Evolutionary conservation across 176 grass and related monocot genomes (phyloP).

Genomic region (Tillandsia leiboldiana): DNA sequence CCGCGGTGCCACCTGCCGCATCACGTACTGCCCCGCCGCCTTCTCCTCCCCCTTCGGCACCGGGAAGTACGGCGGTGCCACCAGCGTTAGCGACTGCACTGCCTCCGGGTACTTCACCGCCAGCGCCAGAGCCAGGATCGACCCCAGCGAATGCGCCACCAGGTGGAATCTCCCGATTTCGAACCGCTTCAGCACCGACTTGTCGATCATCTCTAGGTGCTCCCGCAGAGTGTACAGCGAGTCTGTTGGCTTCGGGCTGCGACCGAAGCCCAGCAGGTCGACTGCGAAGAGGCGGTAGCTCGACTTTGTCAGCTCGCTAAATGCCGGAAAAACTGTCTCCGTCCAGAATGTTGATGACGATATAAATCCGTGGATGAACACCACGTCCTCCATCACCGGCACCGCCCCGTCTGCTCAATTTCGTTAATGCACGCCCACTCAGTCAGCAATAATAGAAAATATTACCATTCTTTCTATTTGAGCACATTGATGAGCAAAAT

Average conservation of each 20-base stretch:
- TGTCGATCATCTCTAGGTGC: slow-evolving; percentile 91
- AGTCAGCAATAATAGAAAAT: too few relatives aligned
- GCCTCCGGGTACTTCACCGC: slow-evolving; percentile 67
- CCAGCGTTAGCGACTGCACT: slow-evolving; percentile 66
- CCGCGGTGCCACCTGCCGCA: slow-evolving; percentile 72
- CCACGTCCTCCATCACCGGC: slow-evolving; percentile 34
- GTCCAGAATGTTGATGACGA: slow-evolving; percentile 92
- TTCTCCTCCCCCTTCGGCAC: slow-evolving; percentile 48
- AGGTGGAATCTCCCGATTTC: slow-evolving; percentile 53
- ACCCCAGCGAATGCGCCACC: slow-evolving; percentile 81
- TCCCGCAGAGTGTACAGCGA: slow-evolving; percentile 84
- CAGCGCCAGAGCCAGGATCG: slow-evolving; percentile 68
- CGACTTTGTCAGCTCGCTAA: slow-evolving; percentile 29
- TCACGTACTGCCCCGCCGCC: slow-evolving; percentile 60
- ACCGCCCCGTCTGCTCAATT: not conserved
- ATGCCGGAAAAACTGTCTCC: slow-evolving; percentile 84
- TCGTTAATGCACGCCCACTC: too few relatives aligned
- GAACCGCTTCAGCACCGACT: slow-evolving; percentile 62
- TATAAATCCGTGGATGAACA: slow-evolving; percentile 98
- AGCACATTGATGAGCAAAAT: too few relatives aligned
- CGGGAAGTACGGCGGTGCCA: slow-evolving; percentile 84
- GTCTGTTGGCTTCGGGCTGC: slow-evolving; percentile 87
- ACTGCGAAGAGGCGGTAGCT: slow-evolving; percentile 65
- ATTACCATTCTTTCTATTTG: too few relatives aligned
- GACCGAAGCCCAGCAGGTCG: slow-evolving; percentile 84